Conservation (phyloP, 345 rosid species). For the Gossypium raimondii region DNA sequence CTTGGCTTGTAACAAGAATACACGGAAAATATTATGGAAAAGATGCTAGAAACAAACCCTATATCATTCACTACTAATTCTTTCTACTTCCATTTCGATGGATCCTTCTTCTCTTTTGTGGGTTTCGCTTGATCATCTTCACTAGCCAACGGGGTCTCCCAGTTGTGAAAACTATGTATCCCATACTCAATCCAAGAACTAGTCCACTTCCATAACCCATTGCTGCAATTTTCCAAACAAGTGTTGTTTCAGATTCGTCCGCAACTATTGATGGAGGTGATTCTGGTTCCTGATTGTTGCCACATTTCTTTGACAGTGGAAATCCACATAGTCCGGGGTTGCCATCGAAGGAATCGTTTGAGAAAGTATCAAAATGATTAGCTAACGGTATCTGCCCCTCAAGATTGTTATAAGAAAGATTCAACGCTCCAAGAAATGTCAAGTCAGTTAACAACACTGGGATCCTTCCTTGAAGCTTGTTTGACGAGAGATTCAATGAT, state of each 20-base stretch:
- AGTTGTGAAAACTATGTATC: background rate
- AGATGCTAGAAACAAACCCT: too few species aligned
- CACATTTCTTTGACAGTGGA: background rate
- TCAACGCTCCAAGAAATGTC: background rate
- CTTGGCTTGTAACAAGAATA: too few species aligned
- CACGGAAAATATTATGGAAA: too few species aligned
- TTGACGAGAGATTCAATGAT: conserved; percentile 16
- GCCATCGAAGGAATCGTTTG: background rate
- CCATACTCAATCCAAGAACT: background rate
- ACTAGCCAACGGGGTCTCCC: background rate
- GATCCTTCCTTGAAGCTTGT: conserved; percentile 10
- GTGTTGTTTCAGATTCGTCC: background rate
- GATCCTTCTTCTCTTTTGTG: background rate
- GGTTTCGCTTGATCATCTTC: background rate
- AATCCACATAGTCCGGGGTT: background rate
- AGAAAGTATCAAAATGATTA: background rate
- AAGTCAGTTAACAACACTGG: background rate
- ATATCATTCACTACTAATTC: too few species aligned
- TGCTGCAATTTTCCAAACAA: background rate
- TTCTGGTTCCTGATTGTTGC: background rate
- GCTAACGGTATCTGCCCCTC: conserved; percentile 10
- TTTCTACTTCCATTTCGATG: background rate
- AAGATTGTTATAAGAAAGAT: conserved; percentile 6
- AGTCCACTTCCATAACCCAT: conserved; percentile 2
- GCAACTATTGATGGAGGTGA: background rate